Base-by-base conservation (phyloP, 495 filamentous ascomycete species). In the Neurospora intermedia region DNA sequence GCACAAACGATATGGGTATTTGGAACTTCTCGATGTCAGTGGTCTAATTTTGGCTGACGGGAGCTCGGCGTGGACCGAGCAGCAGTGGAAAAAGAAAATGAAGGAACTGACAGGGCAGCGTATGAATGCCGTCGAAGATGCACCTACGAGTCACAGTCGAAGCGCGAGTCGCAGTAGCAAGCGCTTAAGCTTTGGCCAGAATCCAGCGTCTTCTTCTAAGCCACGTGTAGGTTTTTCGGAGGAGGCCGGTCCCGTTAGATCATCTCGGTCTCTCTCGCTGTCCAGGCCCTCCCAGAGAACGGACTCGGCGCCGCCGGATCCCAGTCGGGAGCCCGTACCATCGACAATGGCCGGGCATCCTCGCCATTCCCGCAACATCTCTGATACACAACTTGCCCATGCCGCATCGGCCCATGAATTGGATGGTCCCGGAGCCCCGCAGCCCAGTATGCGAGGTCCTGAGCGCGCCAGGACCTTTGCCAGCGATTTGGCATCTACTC, bases 21-120 rank as follows among this genome's bases (percentile, higher is more conserved):
- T 98, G 27, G 96, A 98, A 76, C 87, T 94, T 40, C 76, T 93
- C 45, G 96, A 99, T 81, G 93, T 98, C 10, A 89, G 89, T 16
- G 86, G 84, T 70, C 82, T 98, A 42, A 92, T 98, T 73, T 84
- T 92, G 74, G 90, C 89, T 5, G 86, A 93, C 8, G 94, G 92
- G 8, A 96, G 91, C 80, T 80, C 88, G 39, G 85, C 80, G n/a
- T 97, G 94, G 92, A 90, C 83, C 46, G 96, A 98, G 81, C 84
- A 89, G n/a, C 90, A 97, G 75, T 98, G 96, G 96, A 88, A 96
- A 72, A 88, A 87, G 77, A 89, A 92, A 78, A 79, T 99, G 81
- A 98, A 98, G 83, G 93, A 97, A 71, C 84, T 96, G 54, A 98
- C 96, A 2, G 86, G 90, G n/a, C 89, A 88, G 42, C 90, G 94